Percentiles rank a stretch among this genome's conserved stretches.
These are phyloP conservation scores for Penicillium polonicum DNA, from an alignment of 2,329 filamentous ascomycete species.

Conservation along the genomic window DNA sequence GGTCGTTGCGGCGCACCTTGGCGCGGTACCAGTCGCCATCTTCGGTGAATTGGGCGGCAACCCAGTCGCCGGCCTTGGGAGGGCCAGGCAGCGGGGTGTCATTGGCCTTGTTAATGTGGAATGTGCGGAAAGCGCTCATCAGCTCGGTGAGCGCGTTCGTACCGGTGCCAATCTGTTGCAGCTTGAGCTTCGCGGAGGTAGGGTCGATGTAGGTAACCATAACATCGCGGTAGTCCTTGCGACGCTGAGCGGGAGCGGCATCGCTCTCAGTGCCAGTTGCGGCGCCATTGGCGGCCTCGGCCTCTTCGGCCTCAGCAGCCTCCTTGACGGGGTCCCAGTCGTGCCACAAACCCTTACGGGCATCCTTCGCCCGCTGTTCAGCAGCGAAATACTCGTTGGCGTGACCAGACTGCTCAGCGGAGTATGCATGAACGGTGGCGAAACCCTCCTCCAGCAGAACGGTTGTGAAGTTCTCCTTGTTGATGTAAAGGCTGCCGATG, in stretches of 20 bases:
- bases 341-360: slow-evolving; percentile 83
- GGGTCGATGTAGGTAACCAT: slow-evolving; percentile 85
- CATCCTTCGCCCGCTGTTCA: slow-evolving; percentile 86
- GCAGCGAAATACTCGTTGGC: slow-evolving; percentile 82
- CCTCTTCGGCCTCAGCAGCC: slow-evolving; percentile 57
- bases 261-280: slow-evolving; percentile 56
- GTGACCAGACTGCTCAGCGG: slow-evolving; percentile 92
- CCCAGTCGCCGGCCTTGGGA: slow-evolving; percentile 87
- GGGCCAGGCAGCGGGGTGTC: slow-evolving; percentile 68
- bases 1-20: slow-evolving; percentile 86
- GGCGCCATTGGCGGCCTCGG: slow-evolving; percentile 48
- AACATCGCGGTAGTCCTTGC: slow-evolving; percentile 92
- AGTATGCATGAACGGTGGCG: slow-evolving; percentile 89
- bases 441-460: slow-evolving; percentile 89
- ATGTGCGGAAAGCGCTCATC: slow-evolving; percentile 87
- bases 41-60: slow-evolving; percentile 84
- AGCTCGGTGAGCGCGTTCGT: slow-evolving; percentile 81
- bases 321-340: slow-evolving; percentile 92
- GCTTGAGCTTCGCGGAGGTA: slow-evolving; percentile 74
- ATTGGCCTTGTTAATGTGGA: slow-evolving; percentile 84
- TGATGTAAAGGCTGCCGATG: slow-evolving; percentile 90
- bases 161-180: slow-evolving; percentile 85
- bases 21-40: slow-evolving; percentile 96
- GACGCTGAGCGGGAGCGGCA: slow-evolving; percentile 53
- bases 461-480: slow-evolving; percentile 94